Evolutionary conservation across 495 filamentous ascomycete genomes (phyloP).

Genomic region (Penicillium dipodomyicola): DNA sequence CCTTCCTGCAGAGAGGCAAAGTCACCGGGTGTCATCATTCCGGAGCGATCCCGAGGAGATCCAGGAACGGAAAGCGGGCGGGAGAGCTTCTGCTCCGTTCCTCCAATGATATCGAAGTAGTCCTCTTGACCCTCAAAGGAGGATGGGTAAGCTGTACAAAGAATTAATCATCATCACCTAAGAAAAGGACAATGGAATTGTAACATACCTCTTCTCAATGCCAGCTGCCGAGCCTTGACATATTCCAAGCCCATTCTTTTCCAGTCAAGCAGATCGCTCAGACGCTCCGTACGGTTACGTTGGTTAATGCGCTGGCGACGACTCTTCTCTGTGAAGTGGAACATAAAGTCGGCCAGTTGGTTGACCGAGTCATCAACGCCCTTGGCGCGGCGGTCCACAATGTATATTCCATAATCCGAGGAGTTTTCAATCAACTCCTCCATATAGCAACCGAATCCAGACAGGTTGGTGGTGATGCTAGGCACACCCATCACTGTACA

Average conservation of each 20-base stretch:
- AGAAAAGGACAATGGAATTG: neutral
- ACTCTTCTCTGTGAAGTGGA: slow-evolving; percentile 91
- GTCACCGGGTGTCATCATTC: slow-evolving; percentile 99
- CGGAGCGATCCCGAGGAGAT: slow-evolving; percentile 82
- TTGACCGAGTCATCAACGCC: slow-evolving; percentile 97
- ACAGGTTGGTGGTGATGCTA: slow-evolving; percentile 96
- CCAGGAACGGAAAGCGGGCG: slow-evolving; percentile 91
- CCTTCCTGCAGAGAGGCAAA: slow-evolving; percentile 96
- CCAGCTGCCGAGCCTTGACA: slow-evolving; percentile 92
- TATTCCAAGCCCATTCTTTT: slow-evolving; percentile 99
- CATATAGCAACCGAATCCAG: slow-evolving; percentile 99
- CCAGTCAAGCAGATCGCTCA: slow-evolving; percentile 96
- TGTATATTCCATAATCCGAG: slow-evolving; percentile 96
- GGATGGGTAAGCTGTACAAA: slow-evolving; percentile 68
- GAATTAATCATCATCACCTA: slow-evolving; percentile 9
- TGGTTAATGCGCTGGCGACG: slow-evolving; percentile 97
- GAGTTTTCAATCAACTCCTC: slow-evolving; percentile 98
- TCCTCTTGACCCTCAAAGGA: slow-evolving; percentile 78
- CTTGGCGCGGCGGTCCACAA: slow-evolving; percentile 93
- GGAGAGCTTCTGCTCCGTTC: slow-evolving; percentile 87
- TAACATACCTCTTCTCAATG: slow-evolving; percentile 68
- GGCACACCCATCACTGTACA: slow-evolving; percentile 99
- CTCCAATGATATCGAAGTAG: slow-evolving; percentile 79
- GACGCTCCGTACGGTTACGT: slow-evolving; percentile 91
- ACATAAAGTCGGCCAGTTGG: slow-evolving; percentile 90